Conservation (phyloP, 805 yeast genomes). For the Helenozyma rhizophorensis region DNA sequence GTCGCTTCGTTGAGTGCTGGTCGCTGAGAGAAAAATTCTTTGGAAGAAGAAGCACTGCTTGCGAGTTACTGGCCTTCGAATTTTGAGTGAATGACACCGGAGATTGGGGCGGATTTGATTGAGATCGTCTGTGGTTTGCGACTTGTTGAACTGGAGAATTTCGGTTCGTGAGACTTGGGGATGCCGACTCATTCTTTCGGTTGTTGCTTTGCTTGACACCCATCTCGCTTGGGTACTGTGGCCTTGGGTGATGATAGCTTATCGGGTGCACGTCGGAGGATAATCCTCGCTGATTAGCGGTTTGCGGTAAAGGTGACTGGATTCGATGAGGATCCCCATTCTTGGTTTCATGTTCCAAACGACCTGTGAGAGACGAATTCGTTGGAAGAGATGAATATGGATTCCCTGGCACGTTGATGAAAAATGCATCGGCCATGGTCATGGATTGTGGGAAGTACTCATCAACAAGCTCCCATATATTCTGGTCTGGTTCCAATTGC, state of each 20-base stretch:
- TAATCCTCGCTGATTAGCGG: neutral
- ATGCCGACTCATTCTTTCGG: conserved; percentile 7
- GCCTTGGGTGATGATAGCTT: conserved; percentile 31
- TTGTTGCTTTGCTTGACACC: neutral
- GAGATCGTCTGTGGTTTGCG: conserved; percentile 25
- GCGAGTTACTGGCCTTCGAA: conserved; percentile 20
- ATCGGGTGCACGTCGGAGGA: neutral
- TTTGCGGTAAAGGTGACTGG: neutral
- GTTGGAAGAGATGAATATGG: no score
- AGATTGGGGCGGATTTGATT: conserved; percentile 30
- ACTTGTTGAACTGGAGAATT: no score
- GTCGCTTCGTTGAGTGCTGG: conserved; percentile 20
- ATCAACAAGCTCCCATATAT: conserved; percentile 56
- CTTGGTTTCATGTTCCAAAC: no score
- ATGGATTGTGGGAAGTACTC: conserved; percentile 63
- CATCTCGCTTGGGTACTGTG: conserved; percentile 21
- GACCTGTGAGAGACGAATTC: no score
- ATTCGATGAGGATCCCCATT: no score
- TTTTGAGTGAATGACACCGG: conserved; percentile 12
- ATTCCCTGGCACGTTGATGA: conserved; percentile 41
- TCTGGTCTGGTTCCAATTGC: conserved; percentile 55
- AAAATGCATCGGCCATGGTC: conserved; percentile 59
- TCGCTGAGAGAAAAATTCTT: conserved; percentile 38
- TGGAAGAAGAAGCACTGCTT: conserved; percentile 48
- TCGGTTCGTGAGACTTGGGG: conserved; percentile 3